Conservation (phyloP, 208 protist species). For the Acanthamoeba royreba region DNA sequence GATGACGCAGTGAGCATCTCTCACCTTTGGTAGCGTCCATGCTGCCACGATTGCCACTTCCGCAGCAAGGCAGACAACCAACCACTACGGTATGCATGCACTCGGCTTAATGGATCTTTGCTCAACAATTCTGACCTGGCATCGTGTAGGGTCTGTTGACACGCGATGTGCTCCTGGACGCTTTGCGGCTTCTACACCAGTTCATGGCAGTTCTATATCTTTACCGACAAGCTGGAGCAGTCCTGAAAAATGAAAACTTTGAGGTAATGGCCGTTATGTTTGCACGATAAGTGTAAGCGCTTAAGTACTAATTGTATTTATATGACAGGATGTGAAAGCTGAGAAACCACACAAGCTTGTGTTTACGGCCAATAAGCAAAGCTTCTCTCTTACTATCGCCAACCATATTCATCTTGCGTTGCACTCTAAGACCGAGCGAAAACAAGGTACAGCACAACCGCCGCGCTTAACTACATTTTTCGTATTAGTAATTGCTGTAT, state of each 20-base stretch:
- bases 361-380: neutral
- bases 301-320: neutral
- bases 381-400: neutral
- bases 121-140: neutral
- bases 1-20: neutral
- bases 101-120: neutral
- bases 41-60: neutral
- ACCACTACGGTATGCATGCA: neutral
- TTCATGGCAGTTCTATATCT: neutral
- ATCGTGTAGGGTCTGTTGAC: neutral
- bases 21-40: neutral
- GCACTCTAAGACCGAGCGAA: neutral
- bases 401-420: neutral
- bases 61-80: neutral
- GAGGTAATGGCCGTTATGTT: no score
- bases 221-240: neutral
- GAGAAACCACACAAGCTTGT: neutral
- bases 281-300: no score
- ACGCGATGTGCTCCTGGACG: neutral
- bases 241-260: neutral
- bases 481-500: neutral
- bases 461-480: neutral
- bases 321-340: neutral
- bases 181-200: neutral
- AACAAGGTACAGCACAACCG: neutral